Conservation (phyloP, 768 basidiomycete species). For the Hypsizygus marmoreus region DNA sequence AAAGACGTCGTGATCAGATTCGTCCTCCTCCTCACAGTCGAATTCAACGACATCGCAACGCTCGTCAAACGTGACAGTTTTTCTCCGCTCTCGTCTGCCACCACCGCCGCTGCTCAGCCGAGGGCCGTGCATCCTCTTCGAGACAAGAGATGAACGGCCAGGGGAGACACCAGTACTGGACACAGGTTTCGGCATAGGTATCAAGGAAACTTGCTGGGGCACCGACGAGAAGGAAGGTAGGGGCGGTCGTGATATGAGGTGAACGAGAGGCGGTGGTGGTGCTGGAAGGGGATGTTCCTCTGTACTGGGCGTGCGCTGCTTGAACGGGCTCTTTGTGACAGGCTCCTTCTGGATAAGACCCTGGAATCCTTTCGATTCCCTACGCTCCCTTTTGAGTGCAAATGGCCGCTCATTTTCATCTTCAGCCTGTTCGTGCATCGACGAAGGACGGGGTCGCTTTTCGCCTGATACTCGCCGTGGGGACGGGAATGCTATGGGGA, state of each 20-base stretch:
- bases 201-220: conserved; percentile 14
- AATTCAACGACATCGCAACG: conserved; percentile 84
- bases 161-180: conserved; percentile 44
- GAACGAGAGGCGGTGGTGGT: conserved; percentile 17
- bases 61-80: conserved; percentile 81
- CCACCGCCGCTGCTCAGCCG: conserved; percentile 52
- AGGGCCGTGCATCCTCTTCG: conserved; percentile 75
- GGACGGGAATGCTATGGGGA: conserved; percentile 33
- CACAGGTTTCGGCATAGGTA: conserved; percentile 30
- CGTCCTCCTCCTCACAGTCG: conserved; percentile 49
- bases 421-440: conserved; percentile 70
- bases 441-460: conserved; percentile 73
- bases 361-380: conserved; percentile 75
- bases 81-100: conserved; percentile 55
- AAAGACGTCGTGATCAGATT: conserved; percentile 28
- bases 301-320: conserved; percentile 26
- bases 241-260: conserved; percentile 21
- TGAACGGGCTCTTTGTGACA: conserved; percentile 84
- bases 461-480: conserved; percentile 69
- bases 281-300: conserved; percentile 27
- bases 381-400: conserved; percentile 67
- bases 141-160: conserved; percentile 67
- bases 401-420: conserved; percentile 71
- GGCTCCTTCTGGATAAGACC: conserved; percentile 74
- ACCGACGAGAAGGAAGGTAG: conserved; percentile 3